Percentiles rank a stretch among this genome's conserved stretches.
These are phyloP conservation scores for Fraxinus albicans DNA, from an alignment of 305 asterid species.

Conservation along the genomic window DNA sequence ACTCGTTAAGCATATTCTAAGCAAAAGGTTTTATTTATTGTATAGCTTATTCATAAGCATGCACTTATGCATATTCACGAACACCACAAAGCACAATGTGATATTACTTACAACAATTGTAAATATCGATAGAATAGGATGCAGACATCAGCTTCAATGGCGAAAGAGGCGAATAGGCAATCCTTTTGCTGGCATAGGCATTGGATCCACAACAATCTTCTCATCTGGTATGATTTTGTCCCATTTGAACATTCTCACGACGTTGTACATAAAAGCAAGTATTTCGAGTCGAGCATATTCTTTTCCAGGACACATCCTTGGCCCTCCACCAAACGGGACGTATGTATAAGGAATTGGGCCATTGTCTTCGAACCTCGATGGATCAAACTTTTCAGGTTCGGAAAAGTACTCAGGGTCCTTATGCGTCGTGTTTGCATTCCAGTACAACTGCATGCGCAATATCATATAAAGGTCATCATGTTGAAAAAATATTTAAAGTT, in stretches of 20 bases:
- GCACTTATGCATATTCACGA: background rate
- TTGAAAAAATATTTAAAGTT: too few species aligned
- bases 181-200: conserved; percentile 12
- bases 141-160: background rate
- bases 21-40: background rate
- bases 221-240: conserved; percentile 8
- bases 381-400: conserved; percentile 20
- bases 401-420: conserved; percentile 16
- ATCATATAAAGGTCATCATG: background rate
- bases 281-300: conserved; percentile 7
- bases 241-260: conserved; percentile 8
- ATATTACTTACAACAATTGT: background rate
- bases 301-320: conserved; percentile 20
- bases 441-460: conserved; percentile 1
- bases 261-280: conserved; percentile 22
- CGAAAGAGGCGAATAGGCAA: conserved; percentile 11
- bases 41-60: background rate
- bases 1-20: background rate
- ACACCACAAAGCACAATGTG: background rate
- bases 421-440: conserved; percentile 12
- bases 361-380: conserved; percentile 13
- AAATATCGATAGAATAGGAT: background rate
- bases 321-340: conserved; percentile 24
- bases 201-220: background rate
- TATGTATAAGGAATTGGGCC: background rate